Percentiles rank a stretch among this genome's conserved stretches.
These are phyloP conservation scores for Candolleomyces aberdarensis DNA, from an alignment of 768 basidiomycete species.

Conservation along the genomic window DNA sequence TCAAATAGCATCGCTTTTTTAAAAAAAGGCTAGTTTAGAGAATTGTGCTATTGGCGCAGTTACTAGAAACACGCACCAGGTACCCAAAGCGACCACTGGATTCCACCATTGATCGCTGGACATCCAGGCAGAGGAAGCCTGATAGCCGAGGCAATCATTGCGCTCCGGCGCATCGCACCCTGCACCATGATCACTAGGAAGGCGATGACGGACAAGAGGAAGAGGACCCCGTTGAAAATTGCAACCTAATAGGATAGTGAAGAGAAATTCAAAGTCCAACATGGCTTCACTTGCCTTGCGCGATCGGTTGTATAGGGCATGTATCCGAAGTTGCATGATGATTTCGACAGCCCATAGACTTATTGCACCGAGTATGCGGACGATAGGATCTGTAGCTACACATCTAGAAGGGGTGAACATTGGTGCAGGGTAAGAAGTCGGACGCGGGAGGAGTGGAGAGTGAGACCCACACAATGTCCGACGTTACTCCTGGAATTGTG, in stretches of 20 bases:
- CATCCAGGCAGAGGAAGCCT: slow-evolving; percentile 6
- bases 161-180: slow-evolving; percentile 32
- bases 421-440: too few species aligned
- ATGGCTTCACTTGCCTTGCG: slow-evolving; percentile 26
- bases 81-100: neutral
- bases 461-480: neutral
- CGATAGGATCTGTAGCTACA: slow-evolving; percentile 41
- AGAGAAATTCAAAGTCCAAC: neutral
- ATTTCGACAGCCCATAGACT: slow-evolving; percentile 48
- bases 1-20: neutral
- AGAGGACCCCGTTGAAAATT: slow-evolving; percentile 35
- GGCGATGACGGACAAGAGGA: slow-evolving; percentile 36
- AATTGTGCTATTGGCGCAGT: neutral
- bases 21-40: neutral
- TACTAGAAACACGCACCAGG: neutral
- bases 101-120: neutral
- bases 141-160: slow-evolving; percentile 32
- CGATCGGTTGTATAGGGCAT: slow-evolving; percentile 39
- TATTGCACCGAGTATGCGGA: slow-evolving; percentile 39
- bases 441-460: too few species aligned
- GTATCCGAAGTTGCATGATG: slow-evolving; percentile 45
- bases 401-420: slow-evolving; percentile 26
- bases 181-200: slow-evolving; percentile 40
- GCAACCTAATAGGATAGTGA: slow-evolving; percentile 25
- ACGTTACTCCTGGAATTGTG: slow-evolving; percentile 32